Percentiles rank a stretch among this genome's conserved stretches.
phyloP scores from a whole-genome alignment of 2,329 filamentous ascomycete species.

The Xylariaceae sp. region DNA sequence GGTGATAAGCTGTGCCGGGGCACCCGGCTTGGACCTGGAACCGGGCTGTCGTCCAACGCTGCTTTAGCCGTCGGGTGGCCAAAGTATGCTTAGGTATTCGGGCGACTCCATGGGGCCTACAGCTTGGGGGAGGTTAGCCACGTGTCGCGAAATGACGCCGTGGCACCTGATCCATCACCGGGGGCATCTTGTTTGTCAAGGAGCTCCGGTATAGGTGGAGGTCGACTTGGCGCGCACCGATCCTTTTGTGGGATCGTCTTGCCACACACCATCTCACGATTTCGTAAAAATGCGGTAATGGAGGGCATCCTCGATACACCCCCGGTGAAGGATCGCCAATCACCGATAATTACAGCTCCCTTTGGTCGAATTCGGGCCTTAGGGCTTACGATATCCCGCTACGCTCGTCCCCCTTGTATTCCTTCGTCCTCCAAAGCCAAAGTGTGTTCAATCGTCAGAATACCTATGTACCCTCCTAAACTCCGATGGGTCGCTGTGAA shows the following conservation, averaged over 20 bases:
- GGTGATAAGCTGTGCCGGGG: constrained; percentile 17
- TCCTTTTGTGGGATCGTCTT: background rate
- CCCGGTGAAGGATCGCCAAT: background rate
- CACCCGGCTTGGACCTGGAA: background rate
- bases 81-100: background rate
- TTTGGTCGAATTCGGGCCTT: too few species aligned
- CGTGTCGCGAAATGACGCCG: constrained; percentile 6
- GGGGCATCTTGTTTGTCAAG: constrained; percentile 1
- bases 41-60: constrained; percentile 1
- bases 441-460: too few species aligned
- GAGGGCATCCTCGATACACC: background rate
- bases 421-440: too few species aligned
- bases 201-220: constrained; percentile 5
- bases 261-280: constrained; percentile 2
- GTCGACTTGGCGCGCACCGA: background rate
- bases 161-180: constrained; percentile 4
- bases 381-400: too few species aligned
- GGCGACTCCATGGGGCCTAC: background rate
- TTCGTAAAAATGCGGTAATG: constrained; percentile 3
- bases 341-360: too few species aligned
- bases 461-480: too few species aligned
- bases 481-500: too few species aligned
- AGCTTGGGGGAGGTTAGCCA: constrained; percentile 1
- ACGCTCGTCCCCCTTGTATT: too few species aligned
- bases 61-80: constrained; percentile 10